phyloP scores from a whole-genome alignment of 2,329 filamentous ascomycete genomes.

The Colletotrichum sp. region DNA sequence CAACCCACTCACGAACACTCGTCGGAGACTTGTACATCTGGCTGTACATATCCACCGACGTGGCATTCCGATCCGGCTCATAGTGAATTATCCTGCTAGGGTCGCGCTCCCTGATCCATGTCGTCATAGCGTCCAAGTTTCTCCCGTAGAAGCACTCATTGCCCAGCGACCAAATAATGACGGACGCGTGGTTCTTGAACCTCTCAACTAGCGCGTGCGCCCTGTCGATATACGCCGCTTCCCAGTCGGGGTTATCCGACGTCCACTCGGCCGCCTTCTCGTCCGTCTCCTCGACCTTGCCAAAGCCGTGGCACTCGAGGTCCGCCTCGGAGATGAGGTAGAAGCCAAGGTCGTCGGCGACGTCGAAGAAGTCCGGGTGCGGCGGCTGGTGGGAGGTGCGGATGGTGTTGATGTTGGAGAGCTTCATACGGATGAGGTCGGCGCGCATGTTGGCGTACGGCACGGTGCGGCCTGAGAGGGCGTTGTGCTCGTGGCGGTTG shows the following conservation, averaged over 20 bases:
- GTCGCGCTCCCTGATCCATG: constrained; percentile 63
- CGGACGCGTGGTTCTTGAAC: constrained; percentile 63
- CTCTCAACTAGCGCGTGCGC: constrained; percentile 67
- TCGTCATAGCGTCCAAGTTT: constrained; percentile 72
- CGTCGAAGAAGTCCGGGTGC: constrained; percentile 62
- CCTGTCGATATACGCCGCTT: constrained; percentile 70
- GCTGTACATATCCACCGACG: constrained; percentile 66
- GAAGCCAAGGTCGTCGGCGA: constrained; percentile 67
- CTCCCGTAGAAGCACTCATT: constrained; percentile 75
- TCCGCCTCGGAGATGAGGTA: constrained; percentile 67
- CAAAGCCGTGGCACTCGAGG: constrained; percentile 61
- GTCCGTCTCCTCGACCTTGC: constrained; percentile 32
- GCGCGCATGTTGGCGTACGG: constrained; percentile 62
- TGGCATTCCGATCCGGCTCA: constrained; percentile 63
- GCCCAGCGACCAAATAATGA: constrained; percentile 75
- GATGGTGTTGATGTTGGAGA: constrained; percentile 72
- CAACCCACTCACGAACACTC: constrained; percentile 40
- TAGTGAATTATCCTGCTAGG: constrained; percentile 66
- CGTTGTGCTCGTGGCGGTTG: constrained; percentile 75
- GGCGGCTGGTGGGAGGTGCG: constrained; percentile 71
- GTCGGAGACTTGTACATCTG: constrained; percentile 67
- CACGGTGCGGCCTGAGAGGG: constrained; percentile 64
- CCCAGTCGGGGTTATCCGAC: constrained; percentile 66
- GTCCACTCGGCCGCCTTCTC: constrained; percentile 46
- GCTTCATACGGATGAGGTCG: constrained; percentile 71